These are phyloP conservation scores for Fusarium paranaense DNA, from an alignment of 2,329 filamentous ascomycete species.

Conservation along the genomic window DNA sequence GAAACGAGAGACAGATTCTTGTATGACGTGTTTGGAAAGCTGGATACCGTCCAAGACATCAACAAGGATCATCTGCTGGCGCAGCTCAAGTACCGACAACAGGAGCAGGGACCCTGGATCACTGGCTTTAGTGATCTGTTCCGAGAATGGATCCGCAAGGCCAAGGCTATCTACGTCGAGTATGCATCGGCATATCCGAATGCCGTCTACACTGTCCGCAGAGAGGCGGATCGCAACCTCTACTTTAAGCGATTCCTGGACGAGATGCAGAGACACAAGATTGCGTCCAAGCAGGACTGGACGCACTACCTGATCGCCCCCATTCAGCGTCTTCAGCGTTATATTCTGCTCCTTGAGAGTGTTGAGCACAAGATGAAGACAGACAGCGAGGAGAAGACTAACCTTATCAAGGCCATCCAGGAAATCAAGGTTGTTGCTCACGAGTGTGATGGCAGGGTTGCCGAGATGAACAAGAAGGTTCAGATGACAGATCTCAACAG, in stretches of 20 bases:
- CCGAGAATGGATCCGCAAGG: slow-evolving; percentile 97
- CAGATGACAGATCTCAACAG: slow-evolving; percentile 85
- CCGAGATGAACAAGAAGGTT: slow-evolving; percentile 91
- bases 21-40: slow-evolving; percentile 87
- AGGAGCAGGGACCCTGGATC: slow-evolving; percentile 96
- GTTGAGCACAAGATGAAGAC: slow-evolving; percentile 85
- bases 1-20: slow-evolving; percentile 85
- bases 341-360: slow-evolving; percentile 83
- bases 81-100: slow-evolving; percentile 95
- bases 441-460: slow-evolving; percentile 93
- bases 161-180: slow-evolving; percentile 87
- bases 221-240: slow-evolving; percentile 86
- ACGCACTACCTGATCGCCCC: slow-evolving; percentile 94
- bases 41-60: slow-evolving; percentile 87
- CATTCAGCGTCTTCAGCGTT: slow-evolving; percentile 91
- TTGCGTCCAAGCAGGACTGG: slow-evolving; percentile 88
- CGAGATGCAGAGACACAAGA: slow-evolving; percentile 79
- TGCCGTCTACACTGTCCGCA: slow-evolving; percentile 84
- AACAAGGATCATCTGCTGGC: slow-evolving; percentile 94
- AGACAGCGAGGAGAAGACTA: slow-evolving; percentile 91
- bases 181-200: slow-evolving; percentile 90
- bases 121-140: slow-evolving; percentile 96
- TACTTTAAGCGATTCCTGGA: slow-evolving; percentile 90
- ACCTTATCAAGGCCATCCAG: slow-evolving; percentile 84
- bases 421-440: slow-evolving; percentile 91